Evolutionary conservation across 441 rosid species (phyloP).

Genomic region (Syzygium malaccense): DNA sequence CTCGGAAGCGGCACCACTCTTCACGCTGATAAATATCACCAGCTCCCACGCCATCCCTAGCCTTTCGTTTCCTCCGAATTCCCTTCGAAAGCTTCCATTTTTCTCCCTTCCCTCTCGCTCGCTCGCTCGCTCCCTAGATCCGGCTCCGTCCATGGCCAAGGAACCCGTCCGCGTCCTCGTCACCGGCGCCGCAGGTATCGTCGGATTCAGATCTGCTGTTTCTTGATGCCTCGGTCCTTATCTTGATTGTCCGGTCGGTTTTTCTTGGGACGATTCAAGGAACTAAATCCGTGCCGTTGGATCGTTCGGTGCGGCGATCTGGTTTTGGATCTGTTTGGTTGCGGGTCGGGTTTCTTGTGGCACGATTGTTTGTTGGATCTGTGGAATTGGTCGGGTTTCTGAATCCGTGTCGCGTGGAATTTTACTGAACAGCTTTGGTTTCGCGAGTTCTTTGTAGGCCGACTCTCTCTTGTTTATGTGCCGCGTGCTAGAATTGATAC

Average conservation of each 20-base stretch:
- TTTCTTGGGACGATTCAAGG: background rate
- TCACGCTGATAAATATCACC: background rate
- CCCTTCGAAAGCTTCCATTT: background rate
- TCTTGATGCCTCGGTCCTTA: background rate
- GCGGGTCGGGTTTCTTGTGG: background rate
- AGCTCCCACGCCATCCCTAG: background rate
- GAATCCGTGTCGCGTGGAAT: background rate
- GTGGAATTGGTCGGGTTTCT: too few relatives aligned
- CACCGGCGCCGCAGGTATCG: background rate
- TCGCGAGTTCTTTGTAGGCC: background rate
- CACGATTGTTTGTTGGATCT: background rate
- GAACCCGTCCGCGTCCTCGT: background rate
- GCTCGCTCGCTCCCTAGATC: background rate
- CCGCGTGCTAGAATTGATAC: background rate
- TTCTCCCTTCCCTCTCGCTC: background rate
- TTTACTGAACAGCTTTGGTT: background rate
- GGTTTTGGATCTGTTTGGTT: background rate
- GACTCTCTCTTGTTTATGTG: background rate
- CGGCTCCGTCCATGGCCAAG: background rate
- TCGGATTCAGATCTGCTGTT: fast-evolving
- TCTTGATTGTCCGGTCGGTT: fast-evolving
- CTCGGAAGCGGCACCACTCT: background rate
- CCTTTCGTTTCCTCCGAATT: background rate
- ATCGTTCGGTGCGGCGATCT: background rate
- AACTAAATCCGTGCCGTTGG: background rate